phyloP scores from a whole-genome alignment of 1,284 basidiomycete genomes.

The Trichosporon sp. region DNA sequence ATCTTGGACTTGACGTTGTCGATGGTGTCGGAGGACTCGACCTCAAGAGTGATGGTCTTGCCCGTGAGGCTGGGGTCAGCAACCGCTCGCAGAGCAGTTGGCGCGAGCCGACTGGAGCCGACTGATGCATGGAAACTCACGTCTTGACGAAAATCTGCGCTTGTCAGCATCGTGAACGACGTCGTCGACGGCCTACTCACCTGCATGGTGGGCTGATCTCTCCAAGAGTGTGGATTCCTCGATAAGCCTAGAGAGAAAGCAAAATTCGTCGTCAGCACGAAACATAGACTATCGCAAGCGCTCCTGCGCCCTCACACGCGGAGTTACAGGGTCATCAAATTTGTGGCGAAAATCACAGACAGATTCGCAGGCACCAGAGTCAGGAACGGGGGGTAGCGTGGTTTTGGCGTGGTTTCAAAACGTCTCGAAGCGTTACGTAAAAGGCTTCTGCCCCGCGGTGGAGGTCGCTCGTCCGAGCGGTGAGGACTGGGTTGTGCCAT shows the following conservation, averaged over 20 bases:
- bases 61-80: constrained; percentile 71
- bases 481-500: no score
- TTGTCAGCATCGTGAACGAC: neutral
- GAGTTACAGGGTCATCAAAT: neutral
- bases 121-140: constrained; percentile 29
- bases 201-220: constrained; percentile 4
- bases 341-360: constrained; percentile 1
- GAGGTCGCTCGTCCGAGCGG: no score
- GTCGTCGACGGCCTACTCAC: neutral
- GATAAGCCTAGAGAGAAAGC: constrained; percentile 1
- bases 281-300: neutral
- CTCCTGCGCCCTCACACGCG: neutral
- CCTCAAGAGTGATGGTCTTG: constrained; percentile 93
- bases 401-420: neutral
- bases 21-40: constrained; percentile 85
- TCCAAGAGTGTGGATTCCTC: constrained; percentile 4
- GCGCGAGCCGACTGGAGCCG: no score
- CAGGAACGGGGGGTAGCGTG: neutral
- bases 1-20: constrained; percentile 97
- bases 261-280: neutral
- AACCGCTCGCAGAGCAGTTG: neutral
- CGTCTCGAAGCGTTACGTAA: neutral
- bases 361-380: neutral
- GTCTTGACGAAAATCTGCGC: constrained; percentile 35
- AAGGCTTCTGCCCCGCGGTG: neutral